A percentile compares a stretch with the other conserved stretches of the same genome.
Evolutionary conservation across 2,329 filamentous ascomycete genomes (phyloP).

Genomic region (Curvularia sp.): DNA sequence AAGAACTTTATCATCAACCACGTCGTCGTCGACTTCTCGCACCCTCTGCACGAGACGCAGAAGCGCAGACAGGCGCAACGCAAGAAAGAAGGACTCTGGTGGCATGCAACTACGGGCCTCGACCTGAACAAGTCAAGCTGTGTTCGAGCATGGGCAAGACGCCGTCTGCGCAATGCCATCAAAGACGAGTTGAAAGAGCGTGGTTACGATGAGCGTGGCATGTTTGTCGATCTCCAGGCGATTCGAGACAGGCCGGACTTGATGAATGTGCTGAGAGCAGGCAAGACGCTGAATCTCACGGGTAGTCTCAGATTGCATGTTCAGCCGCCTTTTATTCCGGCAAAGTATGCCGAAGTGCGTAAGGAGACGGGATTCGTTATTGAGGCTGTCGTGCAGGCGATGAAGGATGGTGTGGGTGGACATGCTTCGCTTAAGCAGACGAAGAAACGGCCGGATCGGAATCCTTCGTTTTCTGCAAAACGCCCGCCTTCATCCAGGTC

Average conservation of each 20-base stretch:
- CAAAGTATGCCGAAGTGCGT: constrained; percentile 38
- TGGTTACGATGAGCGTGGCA: constrained; percentile 41
- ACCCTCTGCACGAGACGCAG: constrained; percentile 36
- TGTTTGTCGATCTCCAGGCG: constrained; percentile 17
- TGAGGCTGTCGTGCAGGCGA: constrained; percentile 18
- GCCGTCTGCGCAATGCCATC: constrained; percentile 42
- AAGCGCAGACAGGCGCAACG: constrained; percentile 26
- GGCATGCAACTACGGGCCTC: constrained; percentile 35
- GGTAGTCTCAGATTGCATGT: constrained; percentile 40
- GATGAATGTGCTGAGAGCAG: constrained; percentile 9
- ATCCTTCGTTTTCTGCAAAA: constrained; percentile 2
- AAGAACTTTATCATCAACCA: constrained; percentile 33
- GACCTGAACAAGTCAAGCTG: constrained; percentile 41
- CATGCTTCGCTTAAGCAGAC: constrained; percentile 1
- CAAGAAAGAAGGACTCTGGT: constrained; percentile 43
- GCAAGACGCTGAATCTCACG: constrained; percentile 21
- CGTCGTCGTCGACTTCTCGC: constrained; percentile 30
- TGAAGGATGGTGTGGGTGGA: neutral
- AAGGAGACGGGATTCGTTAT: constrained; percentile 29
- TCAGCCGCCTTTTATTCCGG: constrained; percentile 29
- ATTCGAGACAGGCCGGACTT: constrained; percentile 9
- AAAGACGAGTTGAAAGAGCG: constrained; percentile 36
- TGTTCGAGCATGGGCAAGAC: constrained; percentile 42
- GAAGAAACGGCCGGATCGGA: neutral
- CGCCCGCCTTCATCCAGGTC: neutral